phyloP scores from a whole-genome alignment of 805 yeast genomes.

The Teunomyces cretensis region DNA sequence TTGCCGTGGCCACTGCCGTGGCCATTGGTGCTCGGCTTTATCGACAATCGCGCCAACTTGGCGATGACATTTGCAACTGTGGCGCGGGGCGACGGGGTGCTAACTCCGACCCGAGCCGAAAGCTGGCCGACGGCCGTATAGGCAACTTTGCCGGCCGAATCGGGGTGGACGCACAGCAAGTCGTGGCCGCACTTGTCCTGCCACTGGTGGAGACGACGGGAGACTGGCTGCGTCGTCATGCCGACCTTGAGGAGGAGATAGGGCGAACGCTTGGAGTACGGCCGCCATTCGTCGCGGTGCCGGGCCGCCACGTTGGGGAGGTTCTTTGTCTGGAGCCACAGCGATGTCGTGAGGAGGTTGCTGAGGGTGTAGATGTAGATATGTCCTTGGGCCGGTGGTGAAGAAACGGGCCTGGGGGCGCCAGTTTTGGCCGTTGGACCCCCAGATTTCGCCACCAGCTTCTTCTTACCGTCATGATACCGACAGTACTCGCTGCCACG shows the following conservation, averaged over 20 bases:
- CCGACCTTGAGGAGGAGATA: conserved; percentile 52
- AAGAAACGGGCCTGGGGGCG: background rate
- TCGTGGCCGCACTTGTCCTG: conserved; percentile 49
- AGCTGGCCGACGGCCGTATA: background rate
- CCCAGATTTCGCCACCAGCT: no score
- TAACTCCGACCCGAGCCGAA: background rate
- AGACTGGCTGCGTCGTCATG: conserved; percentile 49
- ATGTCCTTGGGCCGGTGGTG: conserved; percentile 29
- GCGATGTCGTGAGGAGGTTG: conserved; percentile 34
- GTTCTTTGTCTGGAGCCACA: conserved; percentile 41
- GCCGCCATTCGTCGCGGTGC: conserved; percentile 26
- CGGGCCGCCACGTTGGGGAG: conserved; percentile 18
- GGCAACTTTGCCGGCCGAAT: background rate
- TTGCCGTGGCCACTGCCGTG: no score
- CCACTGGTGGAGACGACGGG: conserved; percentile 50
- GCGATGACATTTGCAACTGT: background rate
- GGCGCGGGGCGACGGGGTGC: background rate
- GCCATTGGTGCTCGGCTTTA: conserved; percentile 10
- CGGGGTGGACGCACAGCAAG: conserved; percentile 28
- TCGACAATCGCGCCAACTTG: background rate
- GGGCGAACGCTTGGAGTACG: conserved; percentile 36
- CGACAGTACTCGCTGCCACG: conserved; percentile 29
- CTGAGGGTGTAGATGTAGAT: conserved; percentile 52
- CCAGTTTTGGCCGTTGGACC: no score
- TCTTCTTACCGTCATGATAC: conserved; percentile 23